Evolutionary conservation across 2,329 filamentous ascomycete species (phyloP).

Genomic region (Talaromyces sp.): DNA sequence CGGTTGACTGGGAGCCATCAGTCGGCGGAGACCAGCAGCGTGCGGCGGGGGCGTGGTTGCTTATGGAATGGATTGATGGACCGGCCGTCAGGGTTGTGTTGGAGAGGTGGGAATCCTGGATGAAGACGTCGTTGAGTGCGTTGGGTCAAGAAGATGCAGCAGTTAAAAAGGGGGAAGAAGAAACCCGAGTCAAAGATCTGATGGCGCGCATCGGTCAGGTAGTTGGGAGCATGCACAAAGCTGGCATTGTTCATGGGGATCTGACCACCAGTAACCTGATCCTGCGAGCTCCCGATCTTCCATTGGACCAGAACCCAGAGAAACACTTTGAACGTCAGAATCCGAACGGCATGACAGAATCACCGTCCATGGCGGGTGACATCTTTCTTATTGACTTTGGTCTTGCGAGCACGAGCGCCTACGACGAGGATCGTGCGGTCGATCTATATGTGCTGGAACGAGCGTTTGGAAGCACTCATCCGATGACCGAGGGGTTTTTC

Average conservation of each 20-base stretch:
- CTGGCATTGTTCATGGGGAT: conserved; percentile 91
- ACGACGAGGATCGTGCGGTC: conserved; percentile 91
- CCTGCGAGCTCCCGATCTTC: conserved; percentile 64
- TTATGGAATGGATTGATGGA: conserved; percentile 82
- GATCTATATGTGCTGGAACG: conserved; percentile 94
- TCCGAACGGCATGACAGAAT: conserved; percentile 17
- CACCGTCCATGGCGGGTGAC: conserved; percentile 56
- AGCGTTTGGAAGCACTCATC: conserved; percentile 92
- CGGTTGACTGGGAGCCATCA: conserved; percentile 53
- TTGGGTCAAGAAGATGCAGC: conserved; percentile 11
- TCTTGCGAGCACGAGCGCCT: conserved; percentile 71
- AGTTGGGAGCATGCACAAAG: conserved; percentile 71
- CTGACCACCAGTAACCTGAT: conserved; percentile 97
- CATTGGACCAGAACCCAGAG: conserved; percentile 11
- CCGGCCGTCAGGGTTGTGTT: conserved; percentile 64
- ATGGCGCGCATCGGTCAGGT: conserved; percentile 67
- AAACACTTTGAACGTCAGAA: conserved; percentile 4
- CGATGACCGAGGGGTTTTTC: conserved; percentile 74
- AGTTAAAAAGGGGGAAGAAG: conserved; percentile 35
- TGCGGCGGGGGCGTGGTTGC: conserved; percentile 71
- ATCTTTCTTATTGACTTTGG: conserved; percentile 94
- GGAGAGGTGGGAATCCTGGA: conserved; percentile 61
- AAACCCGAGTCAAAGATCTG: conserved; percentile 54
- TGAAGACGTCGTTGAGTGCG: conserved; percentile 29
- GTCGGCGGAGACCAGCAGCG: conserved; percentile 45